Evolutionary conservation across 331 rosid species (phyloP).

Genomic region (Arachis monticola): DNA sequence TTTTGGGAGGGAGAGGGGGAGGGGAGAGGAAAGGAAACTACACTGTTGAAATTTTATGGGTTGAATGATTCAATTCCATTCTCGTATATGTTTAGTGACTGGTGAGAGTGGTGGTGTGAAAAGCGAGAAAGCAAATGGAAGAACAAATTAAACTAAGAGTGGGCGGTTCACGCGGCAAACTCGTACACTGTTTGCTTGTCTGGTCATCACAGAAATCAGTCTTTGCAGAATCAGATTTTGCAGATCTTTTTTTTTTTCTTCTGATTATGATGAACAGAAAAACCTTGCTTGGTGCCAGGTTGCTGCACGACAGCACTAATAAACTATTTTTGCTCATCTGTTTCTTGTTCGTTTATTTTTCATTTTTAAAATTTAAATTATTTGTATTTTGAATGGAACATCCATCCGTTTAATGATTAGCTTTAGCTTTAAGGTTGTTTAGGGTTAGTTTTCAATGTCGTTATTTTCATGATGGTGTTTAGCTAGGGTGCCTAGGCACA

Average conservation of each 20-base stretch:
- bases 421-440: no score
- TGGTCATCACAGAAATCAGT: slow-evolving; percentile 31
- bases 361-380: background rate
- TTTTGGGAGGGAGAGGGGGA: no score
- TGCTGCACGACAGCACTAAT: background rate
- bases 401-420: no score
- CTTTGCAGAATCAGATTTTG: slow-evolving; percentile 28
- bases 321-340: background rate
- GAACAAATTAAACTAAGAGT: slow-evolving; percentile 33
- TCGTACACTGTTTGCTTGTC: slow-evolving; percentile 44
- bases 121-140: slow-evolving; percentile 36
- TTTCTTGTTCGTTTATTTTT: background rate
- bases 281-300: background rate
- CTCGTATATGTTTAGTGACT: slow-evolving; percentile 19
- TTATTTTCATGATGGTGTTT: no score
- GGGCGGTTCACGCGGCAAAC: slow-evolving; percentile 38
- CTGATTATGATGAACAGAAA: slow-evolving; percentile 5
- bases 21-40: no score
- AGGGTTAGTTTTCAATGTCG: no score
- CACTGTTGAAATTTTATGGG: background rate
- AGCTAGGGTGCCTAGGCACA: no score
- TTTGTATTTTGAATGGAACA: no score
- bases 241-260: background rate
- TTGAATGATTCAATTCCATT: slow-evolving; percentile 31
- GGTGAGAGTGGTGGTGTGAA: slow-evolving; percentile 21